These are phyloP conservation scores for Aspergillus amoenus DNA, from an alignment of 2,329 filamentous ascomycete genomes.

Conservation along the genomic window DNA sequence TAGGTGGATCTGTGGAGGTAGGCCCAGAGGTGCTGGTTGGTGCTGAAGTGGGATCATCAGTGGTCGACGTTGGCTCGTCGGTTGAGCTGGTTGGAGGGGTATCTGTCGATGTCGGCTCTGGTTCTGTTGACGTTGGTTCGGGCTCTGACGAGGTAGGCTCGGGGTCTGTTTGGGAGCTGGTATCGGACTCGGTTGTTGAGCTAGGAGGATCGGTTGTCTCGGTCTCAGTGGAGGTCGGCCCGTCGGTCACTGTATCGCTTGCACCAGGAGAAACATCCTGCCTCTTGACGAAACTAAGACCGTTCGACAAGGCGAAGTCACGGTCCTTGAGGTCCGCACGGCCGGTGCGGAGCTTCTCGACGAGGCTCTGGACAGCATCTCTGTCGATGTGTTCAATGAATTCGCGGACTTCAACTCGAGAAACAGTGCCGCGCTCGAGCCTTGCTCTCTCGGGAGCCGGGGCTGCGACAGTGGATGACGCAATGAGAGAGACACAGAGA, in stretches of 20 bases:
- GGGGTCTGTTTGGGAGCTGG: constrained; percentile 6
- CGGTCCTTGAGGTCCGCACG: constrained; percentile 62
- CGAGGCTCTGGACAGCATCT: constrained; percentile 62
- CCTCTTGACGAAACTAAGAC: constrained; percentile 64
- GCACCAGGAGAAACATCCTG: constrained; percentile 34
- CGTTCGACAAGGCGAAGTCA: constrained; percentile 62
- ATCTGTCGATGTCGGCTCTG: neutral
- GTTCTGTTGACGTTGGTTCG: neutral
- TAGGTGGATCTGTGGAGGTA: constrained; percentile 5
- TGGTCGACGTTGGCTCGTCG: neutral
- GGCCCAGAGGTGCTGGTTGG: neutral
- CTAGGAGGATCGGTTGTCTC: constrained; percentile 8
- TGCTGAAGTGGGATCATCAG: neutral
- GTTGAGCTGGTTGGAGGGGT: neutral
- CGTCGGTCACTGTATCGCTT: constrained; percentile 10
- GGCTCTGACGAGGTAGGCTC: constrained; percentile 9
- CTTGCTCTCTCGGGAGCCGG: constrained; percentile 17
- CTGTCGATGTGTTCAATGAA: constrained; percentile 58
- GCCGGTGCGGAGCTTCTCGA: constrained; percentile 65
- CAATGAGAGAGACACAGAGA: constrained; percentile 26
- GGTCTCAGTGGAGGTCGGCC: constrained; percentile 6
- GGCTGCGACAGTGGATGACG: constrained; percentile 27
- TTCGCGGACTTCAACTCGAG: constrained; percentile 48
- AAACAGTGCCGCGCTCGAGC: constrained; percentile 11
- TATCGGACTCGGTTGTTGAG: neutral